phyloP scores from a whole-genome alignment of 371 early-diverging fungal species.

The Mucor lusitanicus region DNA sequence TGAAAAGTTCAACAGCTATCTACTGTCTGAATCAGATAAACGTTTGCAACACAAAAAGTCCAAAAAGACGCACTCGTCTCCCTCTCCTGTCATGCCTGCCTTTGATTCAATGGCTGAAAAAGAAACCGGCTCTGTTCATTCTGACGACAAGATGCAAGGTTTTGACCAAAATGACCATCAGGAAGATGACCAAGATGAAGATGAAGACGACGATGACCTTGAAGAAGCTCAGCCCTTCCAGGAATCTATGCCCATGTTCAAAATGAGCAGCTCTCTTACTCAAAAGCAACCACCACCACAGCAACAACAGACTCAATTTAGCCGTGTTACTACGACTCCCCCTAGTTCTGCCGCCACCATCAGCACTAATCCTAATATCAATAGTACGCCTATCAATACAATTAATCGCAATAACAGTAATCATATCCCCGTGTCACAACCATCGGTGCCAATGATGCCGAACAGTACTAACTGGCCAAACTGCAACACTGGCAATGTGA shows the following conservation, averaged over 20 bases:
- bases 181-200: conserved; percentile 2
- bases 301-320: not conserved
- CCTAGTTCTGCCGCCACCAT: not conserved
- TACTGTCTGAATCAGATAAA: conserved; percentile 31
- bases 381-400: not conserved
- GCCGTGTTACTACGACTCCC: not conserved
- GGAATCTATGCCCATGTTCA: not conserved
- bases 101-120: not conserved
- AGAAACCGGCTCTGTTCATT: not conserved
- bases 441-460: conserved; percentile 18
- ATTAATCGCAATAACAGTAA: not conserved
- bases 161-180: not conserved
- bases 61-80: not conserved
- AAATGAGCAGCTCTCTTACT: not conserved
- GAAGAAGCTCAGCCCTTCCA: not conserved
- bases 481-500: not conserved
- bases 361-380: not conserved
- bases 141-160: not conserved
- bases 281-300: not conserved
- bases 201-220: not conserved
- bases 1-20: conserved; percentile 30
- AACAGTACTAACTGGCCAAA: conserved; percentile 11
- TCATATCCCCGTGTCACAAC: conserved; percentile 10
- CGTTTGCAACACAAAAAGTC: not conserved
- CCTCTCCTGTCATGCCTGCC: not conserved